A percentile compares a stretch with the other conserved stretches of the same genome.
phyloP scores from a whole-genome alignment of 495 filamentous ascomycete genomes.

The Penicillium manginii region DNA sequence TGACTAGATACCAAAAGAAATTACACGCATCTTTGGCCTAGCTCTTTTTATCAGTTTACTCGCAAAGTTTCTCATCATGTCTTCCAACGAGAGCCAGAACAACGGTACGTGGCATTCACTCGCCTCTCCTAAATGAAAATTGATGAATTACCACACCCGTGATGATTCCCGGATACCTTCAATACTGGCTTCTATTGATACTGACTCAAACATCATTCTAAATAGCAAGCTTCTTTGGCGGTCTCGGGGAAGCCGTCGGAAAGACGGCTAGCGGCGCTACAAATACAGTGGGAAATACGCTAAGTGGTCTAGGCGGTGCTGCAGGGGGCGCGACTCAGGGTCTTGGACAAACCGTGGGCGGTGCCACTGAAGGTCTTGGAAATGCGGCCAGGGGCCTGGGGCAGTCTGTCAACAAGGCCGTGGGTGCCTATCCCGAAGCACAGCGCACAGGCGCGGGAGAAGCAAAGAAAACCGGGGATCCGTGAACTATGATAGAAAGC shows the following conservation, averaged over 20 bases:
- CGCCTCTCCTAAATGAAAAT: not conserved
- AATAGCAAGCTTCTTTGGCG: conserved; percentile 22
- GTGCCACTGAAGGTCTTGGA: conserved; percentile 24
- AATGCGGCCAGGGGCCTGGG: conserved; percentile 28
- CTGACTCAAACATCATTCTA: not conserved
- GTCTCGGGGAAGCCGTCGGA: conserved; percentile 21
- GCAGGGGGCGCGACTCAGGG: conserved; percentile 21
- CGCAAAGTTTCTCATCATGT: not conserved
- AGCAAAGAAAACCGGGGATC: conserved; percentile 4
- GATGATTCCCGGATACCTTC: not conserved
- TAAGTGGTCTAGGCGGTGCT: conserved; percentile 25
- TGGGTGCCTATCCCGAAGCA: not conserved
- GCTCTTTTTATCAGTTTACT: not conserved
- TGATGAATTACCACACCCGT: not conserved
- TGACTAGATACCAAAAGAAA: not conserved
- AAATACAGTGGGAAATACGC: conserved; percentile 21
- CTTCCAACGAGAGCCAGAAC: conserved; percentile 9
- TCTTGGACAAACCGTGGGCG: conserved; percentile 27
- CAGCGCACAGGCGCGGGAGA: not conserved
- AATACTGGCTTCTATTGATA: not conserved
- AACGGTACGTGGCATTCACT: conserved; percentile 2
- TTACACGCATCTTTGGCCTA: not conserved
- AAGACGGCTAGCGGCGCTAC: conserved; percentile 25
- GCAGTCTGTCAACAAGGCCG: conserved; percentile 17
- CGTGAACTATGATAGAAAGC: not conserved